A percentile compares a stretch with the other conserved stretches of the same genome.
Evolutionary conservation across 306 rosid genomes (phyloP).

Genomic region (Cyclanthera cordifolia): DNA sequence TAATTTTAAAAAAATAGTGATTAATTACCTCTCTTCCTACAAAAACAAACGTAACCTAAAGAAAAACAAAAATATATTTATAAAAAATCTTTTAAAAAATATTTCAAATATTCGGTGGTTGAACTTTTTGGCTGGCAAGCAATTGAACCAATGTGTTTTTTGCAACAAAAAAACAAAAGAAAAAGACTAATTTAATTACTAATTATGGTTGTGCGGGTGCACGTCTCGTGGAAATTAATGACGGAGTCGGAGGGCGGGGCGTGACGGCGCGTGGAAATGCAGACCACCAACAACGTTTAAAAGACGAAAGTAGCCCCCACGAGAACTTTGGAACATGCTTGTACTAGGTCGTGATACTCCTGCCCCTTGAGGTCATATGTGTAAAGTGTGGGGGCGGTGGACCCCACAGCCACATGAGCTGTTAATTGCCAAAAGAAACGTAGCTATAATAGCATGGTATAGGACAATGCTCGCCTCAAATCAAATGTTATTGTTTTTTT

Average conservation of each 20-base stretch:
- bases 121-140: conserved; percentile 2
- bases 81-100: too few species aligned
- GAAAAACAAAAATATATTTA: too few species aligned
- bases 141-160: neutral
- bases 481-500: too few species aligned
- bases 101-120: neutral
- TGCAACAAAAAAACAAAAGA: neutral
- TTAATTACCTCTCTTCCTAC: too few species aligned
- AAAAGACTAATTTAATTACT: neutral
- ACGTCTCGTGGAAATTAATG: neutral
- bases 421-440: too few species aligned
- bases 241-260: neutral
- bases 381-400: neutral
- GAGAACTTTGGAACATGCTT: neutral
- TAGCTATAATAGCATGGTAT: too few species aligned
- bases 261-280: neutral
- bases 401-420: conserved; percentile 5
- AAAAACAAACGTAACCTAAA: too few species aligned
- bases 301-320: conserved; percentile 6
- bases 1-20: too few species aligned
- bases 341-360: neutral
- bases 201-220: neutral
- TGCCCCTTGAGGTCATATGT: conserved; percentile 5
- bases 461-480: too few species aligned
- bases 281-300: neutral